These are phyloP conservation scores for Magnaporthiopsis poae DNA, from an alignment of 2,329 filamentous ascomycete genomes.

Conservation along the genomic window DNA sequence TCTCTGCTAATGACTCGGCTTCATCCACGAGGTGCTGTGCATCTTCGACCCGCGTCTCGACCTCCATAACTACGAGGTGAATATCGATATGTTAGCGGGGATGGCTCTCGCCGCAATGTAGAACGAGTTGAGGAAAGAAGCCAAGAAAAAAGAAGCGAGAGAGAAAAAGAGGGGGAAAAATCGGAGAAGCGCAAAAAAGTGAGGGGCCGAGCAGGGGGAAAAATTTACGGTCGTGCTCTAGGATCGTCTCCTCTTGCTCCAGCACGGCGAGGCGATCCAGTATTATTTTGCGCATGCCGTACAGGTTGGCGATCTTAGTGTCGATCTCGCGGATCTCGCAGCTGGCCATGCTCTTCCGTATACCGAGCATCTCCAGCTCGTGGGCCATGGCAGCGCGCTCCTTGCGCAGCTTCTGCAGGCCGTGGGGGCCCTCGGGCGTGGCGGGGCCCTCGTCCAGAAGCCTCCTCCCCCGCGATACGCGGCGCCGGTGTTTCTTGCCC, in stretches of 20 bases:
- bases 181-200: neutral
- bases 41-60: constrained; percentile 52
- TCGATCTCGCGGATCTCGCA: constrained; percentile 94
- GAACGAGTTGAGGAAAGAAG: neutral
- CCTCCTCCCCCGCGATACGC: constrained; percentile 65
- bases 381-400: constrained; percentile 74
- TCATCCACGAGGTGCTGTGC: constrained; percentile 50
- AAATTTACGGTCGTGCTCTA: constrained; percentile 75
- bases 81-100: neutral
- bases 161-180: neutral
- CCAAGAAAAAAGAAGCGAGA: neutral
- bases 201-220: neutral
- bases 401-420: constrained; percentile 64
- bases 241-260: constrained; percentile 79
- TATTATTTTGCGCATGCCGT: constrained; percentile 85
- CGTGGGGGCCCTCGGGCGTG: constrained; percentile 48
- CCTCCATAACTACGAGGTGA: constrained; percentile 45
- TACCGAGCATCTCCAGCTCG: constrained; percentile 77
- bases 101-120: neutral
- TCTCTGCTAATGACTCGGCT: constrained; percentile 44
- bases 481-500: constrained; percentile 59
- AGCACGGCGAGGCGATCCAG: constrained; percentile 74
- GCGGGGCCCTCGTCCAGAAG: constrained; percentile 54
- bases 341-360: constrained; percentile 95
- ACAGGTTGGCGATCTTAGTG: constrained; percentile 87